Conservation (phyloP, 192 early-diverging fungal species). For the Dissophora ornata region DNA sequence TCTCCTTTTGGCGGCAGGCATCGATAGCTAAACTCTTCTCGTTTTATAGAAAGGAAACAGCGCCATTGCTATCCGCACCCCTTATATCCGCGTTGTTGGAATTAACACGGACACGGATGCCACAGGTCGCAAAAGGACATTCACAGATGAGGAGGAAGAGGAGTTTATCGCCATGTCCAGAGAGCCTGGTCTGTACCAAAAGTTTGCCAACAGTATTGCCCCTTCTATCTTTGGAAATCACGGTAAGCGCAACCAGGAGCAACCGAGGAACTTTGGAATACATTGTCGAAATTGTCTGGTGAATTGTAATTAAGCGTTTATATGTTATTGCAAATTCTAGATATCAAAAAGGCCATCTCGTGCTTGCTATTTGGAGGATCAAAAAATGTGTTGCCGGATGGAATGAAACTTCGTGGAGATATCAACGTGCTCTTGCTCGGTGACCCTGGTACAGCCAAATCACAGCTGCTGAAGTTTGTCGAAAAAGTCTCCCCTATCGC, state of each 20-base stretch:
- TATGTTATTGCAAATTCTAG: constrained; percentile 49
- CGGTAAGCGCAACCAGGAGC: constrained; percentile 69
- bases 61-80: constrained; percentile 90
- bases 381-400: constrained; percentile 94
- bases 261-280: too few relatives aligned
- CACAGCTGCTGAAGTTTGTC: constrained; percentile 98
- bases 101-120: constrained; percentile 84
- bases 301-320: too few relatives aligned
- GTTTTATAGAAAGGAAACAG: constrained; percentile 70
- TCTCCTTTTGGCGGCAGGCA: too few relatives aligned
- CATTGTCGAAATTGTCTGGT: too few relatives aligned
- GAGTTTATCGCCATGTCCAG: constrained; percentile 91
- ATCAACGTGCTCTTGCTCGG: constrained; percentile 97
- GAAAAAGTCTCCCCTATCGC: constrained; percentile 97
- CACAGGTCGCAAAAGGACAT: constrained; percentile 69
- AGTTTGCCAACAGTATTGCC: constrained; percentile 93
- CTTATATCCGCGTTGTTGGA: constrained; percentile 95
- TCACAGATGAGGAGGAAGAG: constrained; percentile 93
- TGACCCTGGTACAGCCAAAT: constrained; percentile 99
- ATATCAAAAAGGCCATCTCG: constrained; percentile 96
- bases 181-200: constrained; percentile 86
- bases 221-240: constrained; percentile 96
- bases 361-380: constrained; percentile 97
- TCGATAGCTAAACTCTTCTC: too few relatives aligned
- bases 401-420: constrained; percentile 96